These are phyloP conservation scores for Dendryphion nanum DNA, from an alignment of 2,329 filamentous ascomycete species.

Conservation along the genomic window DNA sequence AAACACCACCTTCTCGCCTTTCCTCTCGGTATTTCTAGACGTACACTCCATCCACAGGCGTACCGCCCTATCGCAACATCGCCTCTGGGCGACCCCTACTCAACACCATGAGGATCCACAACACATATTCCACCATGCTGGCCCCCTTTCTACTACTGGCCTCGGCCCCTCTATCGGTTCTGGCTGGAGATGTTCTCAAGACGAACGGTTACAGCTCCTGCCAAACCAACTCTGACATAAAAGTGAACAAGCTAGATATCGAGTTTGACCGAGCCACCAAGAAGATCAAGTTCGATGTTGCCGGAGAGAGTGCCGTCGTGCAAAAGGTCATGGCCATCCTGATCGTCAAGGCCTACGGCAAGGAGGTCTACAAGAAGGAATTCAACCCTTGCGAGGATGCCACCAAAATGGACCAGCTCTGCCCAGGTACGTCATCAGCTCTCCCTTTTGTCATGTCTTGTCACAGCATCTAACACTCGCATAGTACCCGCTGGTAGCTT, in stretches of 20 bases:
- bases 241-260: constrained; percentile 72
- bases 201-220: constrained; percentile 82
- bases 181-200: constrained; percentile 70
- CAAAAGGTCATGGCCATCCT: constrained; percentile 81
- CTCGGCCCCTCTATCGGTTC: constrained; percentile 46
- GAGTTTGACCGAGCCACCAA: constrained; percentile 74
- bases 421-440: constrained; percentile 63
- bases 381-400: constrained; percentile 78
- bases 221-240: constrained; percentile 57
- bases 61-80: constrained; percentile 12
- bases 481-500: constrained; percentile 74
- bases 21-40: constrained; percentile 8
- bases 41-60: constrained; percentile 10
- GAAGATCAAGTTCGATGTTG: constrained; percentile 76
- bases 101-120: constrained; percentile 32
- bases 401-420: constrained; percentile 71
- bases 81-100: constrained; percentile 30
- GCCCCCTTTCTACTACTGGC: constrained; percentile 38
- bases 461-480: constrained; percentile 4
- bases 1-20: constrained; percentile 3
- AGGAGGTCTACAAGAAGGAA: constrained; percentile 70
- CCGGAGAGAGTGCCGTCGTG: constrained; percentile 67
- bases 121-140: constrained; percentile 37
- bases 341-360: constrained; percentile 80
- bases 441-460: constrained; percentile 7